Evolutionary conservation across 495 filamentous ascomycete genomes (phyloP), one percentile per base, ranked within the genome.

Genomic region (Xylaria cubensis): DNA sequence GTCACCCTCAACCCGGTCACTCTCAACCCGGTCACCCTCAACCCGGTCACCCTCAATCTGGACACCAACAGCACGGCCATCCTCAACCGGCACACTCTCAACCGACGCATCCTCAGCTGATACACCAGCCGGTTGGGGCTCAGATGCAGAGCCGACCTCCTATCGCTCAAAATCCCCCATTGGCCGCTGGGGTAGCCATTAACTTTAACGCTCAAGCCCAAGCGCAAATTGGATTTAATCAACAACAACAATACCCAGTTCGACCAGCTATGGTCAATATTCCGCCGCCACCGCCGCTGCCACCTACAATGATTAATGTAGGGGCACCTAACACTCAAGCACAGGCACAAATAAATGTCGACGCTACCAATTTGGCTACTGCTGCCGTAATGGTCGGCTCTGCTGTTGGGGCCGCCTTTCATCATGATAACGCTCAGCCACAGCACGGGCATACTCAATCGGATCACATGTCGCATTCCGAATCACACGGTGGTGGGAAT

Each of bases 111-210:
- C 44, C 67, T 19, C 67, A 69, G 3, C 42, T 26, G 0, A 13
- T 17, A 58, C 10, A 58, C n/a, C 24, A 62, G 7, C 69, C 72
- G 13, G 21, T 65, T 0, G 70, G 73, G 29, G 42, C 70, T 41
- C 77, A 77, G 46, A 69, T 64, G 7, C 65, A 53, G 34, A 74
- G 72, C 0, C 72, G 77, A 59, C 77, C 77, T n/a, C 74, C 77
- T 64, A 50, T 75, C 44, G 63, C 39, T 39, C 39, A 79, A 32
- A 79, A 74, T 24, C 64, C 77, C 39, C 64, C 72, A 63, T 19
- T 42, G 9, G 12, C 46, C 4, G 32, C 42, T 53, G 77, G 73
- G 39, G 34, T 51, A 55, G 48, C 64, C 13, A 24, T 41, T 50
- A 75, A 72, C 50, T n/a, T 55, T 39, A 74, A 72, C 10, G 15